Conservation (phyloP, 345 rosid species). For the Hibiscus trionum region DNA sequence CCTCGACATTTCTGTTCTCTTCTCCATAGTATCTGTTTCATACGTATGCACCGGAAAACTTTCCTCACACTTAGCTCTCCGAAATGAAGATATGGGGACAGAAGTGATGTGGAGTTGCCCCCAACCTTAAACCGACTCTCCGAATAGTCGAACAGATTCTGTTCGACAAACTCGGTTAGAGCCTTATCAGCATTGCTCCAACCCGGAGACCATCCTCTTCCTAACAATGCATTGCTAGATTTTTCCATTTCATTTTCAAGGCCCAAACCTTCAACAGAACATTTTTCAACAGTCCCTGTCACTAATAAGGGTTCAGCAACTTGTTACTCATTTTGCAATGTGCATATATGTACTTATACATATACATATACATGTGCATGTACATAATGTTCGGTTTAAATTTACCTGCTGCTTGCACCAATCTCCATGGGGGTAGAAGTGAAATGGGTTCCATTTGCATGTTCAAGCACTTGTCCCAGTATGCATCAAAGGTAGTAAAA, state of each 20-base stretch:
- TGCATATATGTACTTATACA: neutral
- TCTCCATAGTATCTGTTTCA: conserved; percentile 70
- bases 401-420: conserved; percentile 60
- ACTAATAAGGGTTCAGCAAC: conserved; percentile 7
- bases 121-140: conserved; percentile 50
- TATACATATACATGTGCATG: neutral
- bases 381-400: neutral
- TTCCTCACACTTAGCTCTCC: conserved; percentile 85
- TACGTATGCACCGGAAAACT: conserved; percentile 49
- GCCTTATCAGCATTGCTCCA: conserved; percentile 75
- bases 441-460: conserved; percentile 57
- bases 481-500: conserved; percentile 58
- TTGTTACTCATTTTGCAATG: neutral
- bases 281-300: conserved; percentile 44
- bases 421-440: conserved; percentile 65
- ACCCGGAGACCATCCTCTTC: conserved; percentile 91
- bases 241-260: conserved; percentile 79
- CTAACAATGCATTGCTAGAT: conserved; percentile 71
- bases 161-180: conserved; percentile 63
- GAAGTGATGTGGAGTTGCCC: conserved; percentile 56
- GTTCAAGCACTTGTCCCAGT: conserved; percentile 68
- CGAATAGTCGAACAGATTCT: conserved; percentile 50
- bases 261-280: conserved; percentile 62
- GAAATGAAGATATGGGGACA: conserved; percentile 87
- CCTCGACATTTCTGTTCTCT: conserved; percentile 55